phyloP scores from a whole-genome alignment of 306 rosid species.

The Argentina anserina region DNA sequence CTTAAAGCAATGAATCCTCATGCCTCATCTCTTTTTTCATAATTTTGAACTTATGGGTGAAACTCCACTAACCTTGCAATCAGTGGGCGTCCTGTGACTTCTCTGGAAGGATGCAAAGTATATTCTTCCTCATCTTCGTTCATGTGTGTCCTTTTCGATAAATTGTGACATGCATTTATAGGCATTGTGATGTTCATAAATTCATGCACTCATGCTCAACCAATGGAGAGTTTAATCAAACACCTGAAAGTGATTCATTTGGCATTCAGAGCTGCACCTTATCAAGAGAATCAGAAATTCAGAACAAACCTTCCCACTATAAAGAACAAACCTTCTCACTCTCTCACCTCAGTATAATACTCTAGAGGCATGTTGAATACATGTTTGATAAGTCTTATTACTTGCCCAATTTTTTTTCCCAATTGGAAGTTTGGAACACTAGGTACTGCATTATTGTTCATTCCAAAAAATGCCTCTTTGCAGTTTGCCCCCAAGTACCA shows the following conservation, averaged over 20 bases:
- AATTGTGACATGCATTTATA: neutral
- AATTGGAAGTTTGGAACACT: neutral
- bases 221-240: neutral
- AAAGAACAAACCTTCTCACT: neutral
- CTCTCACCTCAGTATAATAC: neutral
- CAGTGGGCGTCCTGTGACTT: neutral
- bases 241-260: neutral
- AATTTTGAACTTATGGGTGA: neutral
- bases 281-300: neutral
- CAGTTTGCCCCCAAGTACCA: neutral
- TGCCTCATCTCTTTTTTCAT: neutral
- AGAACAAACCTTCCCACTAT: neutral
- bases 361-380: neutral
- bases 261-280: neutral
- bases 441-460: neutral
- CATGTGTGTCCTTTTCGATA: neutral
- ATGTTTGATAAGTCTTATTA: neutral
- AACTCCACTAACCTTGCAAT: neutral
- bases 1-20: neutral
- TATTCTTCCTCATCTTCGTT: neutral
- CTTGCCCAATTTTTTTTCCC: neutral
- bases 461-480: neutral
- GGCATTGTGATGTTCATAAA: neutral
- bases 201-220: neutral
- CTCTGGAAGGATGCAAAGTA: neutral